Percentiles rank a stretch among this genome's conserved stretches.
These are phyloP conservation scores for Ogataea pini DNA, from an alignment of 805 yeast genomes.

Conservation along the genomic window DNA sequence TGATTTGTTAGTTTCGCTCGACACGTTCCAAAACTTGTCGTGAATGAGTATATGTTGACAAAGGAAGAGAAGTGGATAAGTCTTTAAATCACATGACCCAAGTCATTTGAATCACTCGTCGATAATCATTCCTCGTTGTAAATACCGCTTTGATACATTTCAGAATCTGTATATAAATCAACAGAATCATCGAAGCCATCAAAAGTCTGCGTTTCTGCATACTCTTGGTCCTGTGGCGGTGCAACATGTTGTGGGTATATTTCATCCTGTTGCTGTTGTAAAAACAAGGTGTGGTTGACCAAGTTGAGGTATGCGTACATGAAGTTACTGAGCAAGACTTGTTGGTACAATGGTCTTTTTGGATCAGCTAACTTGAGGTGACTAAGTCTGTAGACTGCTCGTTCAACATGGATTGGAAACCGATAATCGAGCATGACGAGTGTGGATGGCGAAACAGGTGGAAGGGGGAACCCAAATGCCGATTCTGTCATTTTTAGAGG, in stretches of 20 bases:
- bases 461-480: conserved; percentile 85
- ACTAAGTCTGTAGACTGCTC: conserved; percentile 91
- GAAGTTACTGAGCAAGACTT: conserved; percentile 89
- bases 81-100: too few species aligned
- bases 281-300: conserved; percentile 85
- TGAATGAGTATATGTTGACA: too few species aligned
- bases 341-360: conserved; percentile 85
- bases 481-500: conserved; percentile 68
- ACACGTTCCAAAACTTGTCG: too few species aligned
- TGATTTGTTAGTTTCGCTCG: too few species aligned
- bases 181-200: conserved; percentile 13
- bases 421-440: conserved; percentile 80
- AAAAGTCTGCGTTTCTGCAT: conserved; percentile 1
- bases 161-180: conserved; percentile 18
- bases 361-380: conserved; percentile 95
- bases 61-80: too few species aligned
- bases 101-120: too few species aligned
- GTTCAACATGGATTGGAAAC: conserved; percentile 91
- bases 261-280: conserved; percentile 58
- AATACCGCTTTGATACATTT: conserved; percentile 11
- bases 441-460: conserved; percentile 76
- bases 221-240: conserved; percentile 3
- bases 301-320: conserved; percentile 96
- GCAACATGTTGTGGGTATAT: conserved; percentile 18
- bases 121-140: too few species aligned